Conservation (phyloP, 768 basidiomycete species). For the Chalciporus chontae region DNA sequence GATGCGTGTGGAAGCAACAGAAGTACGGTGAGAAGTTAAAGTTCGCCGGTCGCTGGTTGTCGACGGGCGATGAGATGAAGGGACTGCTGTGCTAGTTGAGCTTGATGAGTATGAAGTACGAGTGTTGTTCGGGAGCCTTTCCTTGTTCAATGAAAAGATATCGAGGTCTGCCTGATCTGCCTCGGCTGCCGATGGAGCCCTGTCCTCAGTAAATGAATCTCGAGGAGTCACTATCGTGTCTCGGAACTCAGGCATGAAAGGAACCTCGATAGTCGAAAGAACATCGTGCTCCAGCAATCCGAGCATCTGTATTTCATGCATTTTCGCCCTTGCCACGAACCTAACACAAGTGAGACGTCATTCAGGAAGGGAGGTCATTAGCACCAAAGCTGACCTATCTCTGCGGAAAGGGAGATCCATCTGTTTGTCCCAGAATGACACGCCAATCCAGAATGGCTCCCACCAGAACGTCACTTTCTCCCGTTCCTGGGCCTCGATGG, state of each 20-base stretch:
- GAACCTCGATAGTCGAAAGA: constrained; percentile 83
- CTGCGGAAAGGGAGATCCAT: constrained; percentile 79
- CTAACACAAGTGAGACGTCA: constrained; percentile 37
- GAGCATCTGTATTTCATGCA: constrained; percentile 96
- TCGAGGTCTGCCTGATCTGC: constrained; percentile 75
- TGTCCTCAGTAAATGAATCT: constrained; percentile 34
- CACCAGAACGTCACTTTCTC: constrained; percentile 73
- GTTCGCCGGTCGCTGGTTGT: constrained; percentile 37
- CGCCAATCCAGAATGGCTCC: constrained; percentile 85
- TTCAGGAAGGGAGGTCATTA: not conserved
- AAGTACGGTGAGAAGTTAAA: constrained; percentile 43
- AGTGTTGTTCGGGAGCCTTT: constrained; percentile 29
- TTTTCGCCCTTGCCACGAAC: constrained; percentile 91
- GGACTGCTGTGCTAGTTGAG: constrained; percentile 33
- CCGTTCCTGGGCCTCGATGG: constrained; percentile 29
- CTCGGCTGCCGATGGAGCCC: constrained; percentile 45
- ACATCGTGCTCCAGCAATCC: constrained; percentile 91
- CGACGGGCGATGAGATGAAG: constrained; percentile 35
- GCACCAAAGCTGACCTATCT: constrained; percentile 52
- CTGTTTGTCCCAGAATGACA: constrained; percentile 84
- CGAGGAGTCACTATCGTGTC: constrained; percentile 31
- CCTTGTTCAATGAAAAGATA: constrained; percentile 53
- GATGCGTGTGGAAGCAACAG: constrained; percentile 46
- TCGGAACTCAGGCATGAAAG: constrained; percentile 55
- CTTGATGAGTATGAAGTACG: constrained; percentile 43